Conservation (phyloP, 495 filamentous ascomycete species). For the Tuber indicum region DNA sequence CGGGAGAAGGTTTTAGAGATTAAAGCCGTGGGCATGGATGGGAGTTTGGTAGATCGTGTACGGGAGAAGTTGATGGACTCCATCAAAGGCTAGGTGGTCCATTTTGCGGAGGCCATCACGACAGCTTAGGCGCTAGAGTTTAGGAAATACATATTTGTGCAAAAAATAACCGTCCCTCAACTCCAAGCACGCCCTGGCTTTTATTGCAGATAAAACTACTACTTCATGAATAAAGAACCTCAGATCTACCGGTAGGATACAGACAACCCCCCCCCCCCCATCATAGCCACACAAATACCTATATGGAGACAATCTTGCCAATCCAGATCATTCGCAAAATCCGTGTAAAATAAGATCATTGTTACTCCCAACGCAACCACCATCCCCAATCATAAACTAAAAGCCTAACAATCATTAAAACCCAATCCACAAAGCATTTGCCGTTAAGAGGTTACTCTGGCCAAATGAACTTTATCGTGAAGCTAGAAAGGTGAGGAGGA, state of each 20-base stretch:
- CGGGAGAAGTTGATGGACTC: background rate
- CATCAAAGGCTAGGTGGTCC: background rate
- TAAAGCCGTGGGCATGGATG: background rate
- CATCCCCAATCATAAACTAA: background rate
- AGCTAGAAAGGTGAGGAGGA: background rate
- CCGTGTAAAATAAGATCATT: background rate
- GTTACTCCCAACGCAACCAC: constrained; percentile 1
- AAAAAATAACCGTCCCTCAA: background rate
- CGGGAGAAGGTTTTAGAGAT: constrained; percentile 25
- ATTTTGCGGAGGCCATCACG: background rate
- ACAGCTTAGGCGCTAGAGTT: background rate
- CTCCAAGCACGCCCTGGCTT: background rate
- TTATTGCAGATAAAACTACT: background rate
- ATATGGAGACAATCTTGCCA: background rate
- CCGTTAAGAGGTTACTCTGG: background rate
- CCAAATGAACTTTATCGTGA: background rate
- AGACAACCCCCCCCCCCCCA: background rate
- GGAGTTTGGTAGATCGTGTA: background rate
- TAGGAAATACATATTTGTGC: background rate
- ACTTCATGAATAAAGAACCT: background rate
- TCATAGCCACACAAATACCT: background rate
- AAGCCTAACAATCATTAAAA: background rate
- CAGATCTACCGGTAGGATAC: background rate
- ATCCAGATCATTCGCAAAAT: background rate
- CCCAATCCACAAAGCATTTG: background rate